These are phyloP conservation scores for Aegilops speltoides DNA, from an alignment of 176 grass and related monocot genomes.

Conservation along the genomic window DNA sequence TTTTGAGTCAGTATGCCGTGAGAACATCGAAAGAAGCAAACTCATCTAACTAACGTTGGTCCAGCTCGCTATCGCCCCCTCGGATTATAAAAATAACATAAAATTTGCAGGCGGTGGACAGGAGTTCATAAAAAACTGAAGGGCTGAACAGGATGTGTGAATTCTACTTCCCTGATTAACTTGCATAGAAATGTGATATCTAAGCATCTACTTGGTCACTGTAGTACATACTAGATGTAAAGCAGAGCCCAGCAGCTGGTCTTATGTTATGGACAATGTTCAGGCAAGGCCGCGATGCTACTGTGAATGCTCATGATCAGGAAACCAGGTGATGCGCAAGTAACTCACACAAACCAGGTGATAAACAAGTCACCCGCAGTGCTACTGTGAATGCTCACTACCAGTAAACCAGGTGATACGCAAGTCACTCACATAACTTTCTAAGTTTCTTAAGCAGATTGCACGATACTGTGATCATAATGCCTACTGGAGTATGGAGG, in stretches of 20 bases:
- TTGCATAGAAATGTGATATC: not conserved
- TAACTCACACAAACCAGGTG: not conserved
- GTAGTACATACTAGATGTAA: not conserved
- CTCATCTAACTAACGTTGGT: not conserved
- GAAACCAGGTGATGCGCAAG: not conserved
- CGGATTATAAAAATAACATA: not conserved
- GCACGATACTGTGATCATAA: not conserved
- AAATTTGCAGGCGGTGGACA: not conserved
- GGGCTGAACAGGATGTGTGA: not conserved
- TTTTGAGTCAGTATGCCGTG: conserved; percentile 17
- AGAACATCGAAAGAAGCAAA: not conserved
- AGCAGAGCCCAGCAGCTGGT: not conserved
- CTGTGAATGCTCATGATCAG: not conserved
- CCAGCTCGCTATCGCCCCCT: not conserved
- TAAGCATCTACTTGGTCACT: not conserved
- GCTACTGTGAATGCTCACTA: too few species aligned
- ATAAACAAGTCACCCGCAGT: not conserved
- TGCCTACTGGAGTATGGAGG: not conserved
- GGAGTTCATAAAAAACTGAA: not conserved
- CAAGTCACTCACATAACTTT: too few species aligned
- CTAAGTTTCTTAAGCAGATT: not conserved
- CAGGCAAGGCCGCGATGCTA: not conserved
- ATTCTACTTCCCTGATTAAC: not conserved
- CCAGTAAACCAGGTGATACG: too few species aligned
- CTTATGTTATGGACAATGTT: not conserved